Conservation (phyloP, 805 yeast species). For the Wickerhamomyces subpelliculosus region DNA sequence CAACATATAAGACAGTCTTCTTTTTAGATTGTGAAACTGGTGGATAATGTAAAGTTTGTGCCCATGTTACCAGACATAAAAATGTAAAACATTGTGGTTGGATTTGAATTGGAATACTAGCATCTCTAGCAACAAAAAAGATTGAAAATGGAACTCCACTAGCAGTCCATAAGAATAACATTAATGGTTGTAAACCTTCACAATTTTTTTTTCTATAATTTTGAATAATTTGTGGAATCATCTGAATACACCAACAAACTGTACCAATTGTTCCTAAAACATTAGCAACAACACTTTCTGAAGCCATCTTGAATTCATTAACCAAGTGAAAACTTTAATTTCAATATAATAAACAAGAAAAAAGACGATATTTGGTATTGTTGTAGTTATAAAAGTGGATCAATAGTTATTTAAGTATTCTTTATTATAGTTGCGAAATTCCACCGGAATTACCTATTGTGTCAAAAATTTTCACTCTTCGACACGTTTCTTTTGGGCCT, state of each 20-base stretch:
- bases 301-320: background rate
- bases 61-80: constrained; percentile 61
- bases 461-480: background rate
- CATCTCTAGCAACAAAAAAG: constrained; percentile 67
- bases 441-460: constrained; percentile 1
- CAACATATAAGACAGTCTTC: constrained; percentile 30
- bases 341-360: no score
- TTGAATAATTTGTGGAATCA: constrained; percentile 75
- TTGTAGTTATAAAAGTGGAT: no score
- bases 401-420: no score
- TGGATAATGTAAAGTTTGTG: constrained; percentile 68
- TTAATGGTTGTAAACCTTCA: constrained; percentile 75
- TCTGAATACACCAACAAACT: constrained; percentile 85
- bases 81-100: constrained; percentile 83
- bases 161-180: constrained; percentile 74
- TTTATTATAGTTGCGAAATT: background rate
- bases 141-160: constrained; percentile 81
- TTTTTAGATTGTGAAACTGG: constrained; percentile 40
- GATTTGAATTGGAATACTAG: constrained; percentile 70
- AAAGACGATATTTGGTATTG: no score
- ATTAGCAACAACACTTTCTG: constrained; percentile 43
- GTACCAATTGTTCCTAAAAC: constrained; percentile 86
- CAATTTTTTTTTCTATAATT: constrained; percentile 74
- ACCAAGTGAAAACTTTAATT: no score
- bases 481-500: background rate